phyloP scores from a whole-genome alignment of 2,329 filamentous ascomycete genomes.

The Trichoderma cornu-damae region DNA sequence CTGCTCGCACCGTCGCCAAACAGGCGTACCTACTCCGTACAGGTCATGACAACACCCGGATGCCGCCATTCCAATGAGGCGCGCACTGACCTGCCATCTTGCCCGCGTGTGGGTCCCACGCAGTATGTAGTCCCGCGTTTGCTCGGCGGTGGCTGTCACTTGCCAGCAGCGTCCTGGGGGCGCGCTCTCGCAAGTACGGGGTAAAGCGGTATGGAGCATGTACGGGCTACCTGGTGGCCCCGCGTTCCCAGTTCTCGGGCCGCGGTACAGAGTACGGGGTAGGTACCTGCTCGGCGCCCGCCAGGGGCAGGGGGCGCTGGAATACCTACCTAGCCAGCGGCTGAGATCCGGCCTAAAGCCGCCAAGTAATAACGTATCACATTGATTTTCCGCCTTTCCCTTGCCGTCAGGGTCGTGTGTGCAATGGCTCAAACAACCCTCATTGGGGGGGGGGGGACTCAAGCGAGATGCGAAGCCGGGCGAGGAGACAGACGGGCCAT shows the following conservation, averaged over 20 bases:
- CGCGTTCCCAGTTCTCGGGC: neutral
- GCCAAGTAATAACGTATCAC: neutral
- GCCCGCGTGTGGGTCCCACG: conserved; percentile 10
- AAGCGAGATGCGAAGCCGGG: too few relatives aligned
- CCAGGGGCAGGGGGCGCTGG: neutral
- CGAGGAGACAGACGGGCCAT: neutral
- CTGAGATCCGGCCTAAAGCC: conserved; percentile 12
- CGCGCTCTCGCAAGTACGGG: neutral
- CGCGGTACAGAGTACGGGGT: neutral
- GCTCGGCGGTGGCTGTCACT: conserved; percentile 7
- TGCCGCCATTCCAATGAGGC: neutral
- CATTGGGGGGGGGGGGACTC: too few relatives aligned
- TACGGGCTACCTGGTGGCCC: neutral
- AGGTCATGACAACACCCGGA: neutral
- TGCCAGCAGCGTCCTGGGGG: neutral
- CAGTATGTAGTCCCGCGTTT: conserved; percentile 18
- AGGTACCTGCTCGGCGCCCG: neutral
- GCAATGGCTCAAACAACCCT: too few relatives aligned
- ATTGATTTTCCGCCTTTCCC: neutral
- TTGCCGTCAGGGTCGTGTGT: too few relatives aligned
- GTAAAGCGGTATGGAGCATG: conserved; percentile 2
- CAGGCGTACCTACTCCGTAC: too few relatives aligned
- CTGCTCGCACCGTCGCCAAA: too few relatives aligned
- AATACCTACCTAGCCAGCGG: neutral
- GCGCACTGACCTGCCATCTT: conserved; percentile 9